These are phyloP conservation scores for Harrya chromipes DNA, from an alignment of 768 basidiomycete genomes.

Conservation along the genomic window DNA sequence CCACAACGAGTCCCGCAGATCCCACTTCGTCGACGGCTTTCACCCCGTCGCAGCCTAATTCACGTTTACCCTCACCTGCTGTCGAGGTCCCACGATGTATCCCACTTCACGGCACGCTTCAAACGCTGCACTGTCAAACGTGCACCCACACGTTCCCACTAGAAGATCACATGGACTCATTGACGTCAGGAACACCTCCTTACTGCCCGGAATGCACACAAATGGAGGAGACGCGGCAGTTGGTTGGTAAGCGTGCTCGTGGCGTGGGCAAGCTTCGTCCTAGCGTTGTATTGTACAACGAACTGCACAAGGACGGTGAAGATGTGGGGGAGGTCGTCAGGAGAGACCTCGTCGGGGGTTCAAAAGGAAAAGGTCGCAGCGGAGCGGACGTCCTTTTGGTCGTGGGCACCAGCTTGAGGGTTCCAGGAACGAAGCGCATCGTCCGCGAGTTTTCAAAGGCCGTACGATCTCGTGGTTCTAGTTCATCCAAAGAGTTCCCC, in stretches of 20 bases:
- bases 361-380: constrained; percentile 61
- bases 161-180: constrained; percentile 53
- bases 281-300: constrained; percentile 89
- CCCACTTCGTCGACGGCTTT: constrained; percentile 7
- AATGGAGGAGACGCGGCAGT: constrained; percentile 63
- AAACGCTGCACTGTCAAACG: constrained; percentile 73
- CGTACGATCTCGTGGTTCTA: constrained; percentile 50
- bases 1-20: constrained; percentile 13
- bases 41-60: constrained; percentile 23
- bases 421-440: constrained; percentile 90
- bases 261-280: constrained; percentile 80
- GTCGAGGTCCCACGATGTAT: constrained; percentile 74
- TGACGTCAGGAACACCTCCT: constrained; percentile 62
- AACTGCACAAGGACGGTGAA: constrained; percentile 83
- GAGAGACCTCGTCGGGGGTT: constrained; percentile 72
- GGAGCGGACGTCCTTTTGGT: constrained; percentile 85
- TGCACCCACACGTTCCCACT: constrained; percentile 76
- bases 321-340: constrained; percentile 82
- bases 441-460: constrained; percentile 86
- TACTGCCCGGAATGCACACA: constrained; percentile 77
- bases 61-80: constrained; percentile 50
- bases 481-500: constrained; percentile 33
- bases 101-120: constrained; percentile 85
- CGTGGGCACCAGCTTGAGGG: constrained; percentile 84
- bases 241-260: constrained; percentile 74